phyloP scores from a whole-genome alignment of 768 basidiomycete genomes.

The Guyanaporus albipodus region DNA sequence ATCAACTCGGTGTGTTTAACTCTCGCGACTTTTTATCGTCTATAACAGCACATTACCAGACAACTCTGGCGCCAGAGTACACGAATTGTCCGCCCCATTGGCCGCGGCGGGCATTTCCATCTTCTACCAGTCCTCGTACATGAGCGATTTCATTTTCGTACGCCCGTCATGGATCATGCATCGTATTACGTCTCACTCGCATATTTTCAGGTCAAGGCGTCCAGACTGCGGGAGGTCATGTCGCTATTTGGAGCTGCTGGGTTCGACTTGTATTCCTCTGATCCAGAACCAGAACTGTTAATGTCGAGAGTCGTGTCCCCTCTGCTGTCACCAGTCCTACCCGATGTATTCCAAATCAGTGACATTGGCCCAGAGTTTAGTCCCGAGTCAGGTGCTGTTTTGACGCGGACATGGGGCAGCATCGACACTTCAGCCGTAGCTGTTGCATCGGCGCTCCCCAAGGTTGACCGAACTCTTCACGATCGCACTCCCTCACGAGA shows the following conservation, averaged over 20 bases:
- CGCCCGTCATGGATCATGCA: slow-evolving; percentile 22
- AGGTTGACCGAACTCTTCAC: slow-evolving; percentile 1
- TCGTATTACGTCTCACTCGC: neutral
- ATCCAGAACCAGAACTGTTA: slow-evolving; percentile 37
- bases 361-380: slow-evolving; percentile 29
- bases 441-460: slow-evolving; percentile 7
- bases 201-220: slow-evolving; percentile 56
- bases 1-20: slow-evolving; percentile 52
- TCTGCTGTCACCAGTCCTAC: slow-evolving; percentile 31
- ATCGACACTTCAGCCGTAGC: slow-evolving; percentile 31
- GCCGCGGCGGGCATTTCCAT: slow-evolving; percentile 78
- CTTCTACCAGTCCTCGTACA: slow-evolving; percentile 78
- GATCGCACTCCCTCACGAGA: slow-evolving; percentile 24
- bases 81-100: slow-evolving; percentile 71
- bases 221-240: slow-evolving; percentile 60
- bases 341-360: slow-evolving; percentile 28
- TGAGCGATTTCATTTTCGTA: slow-evolving; percentile 80
- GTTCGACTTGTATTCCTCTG: slow-evolving; percentile 58
- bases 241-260: slow-evolving; percentile 55
- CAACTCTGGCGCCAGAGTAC: slow-evolving; percentile 66
- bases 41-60: slow-evolving; percentile 35
- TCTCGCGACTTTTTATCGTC: neutral
- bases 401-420: slow-evolving; percentile 46
- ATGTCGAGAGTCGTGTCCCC: slow-evolving; percentile 29
- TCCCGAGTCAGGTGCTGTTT: slow-evolving; percentile 39